These are phyloP conservation scores for Apiotrichum brassicae DNA, from an alignment of 1,284 basidiomycete species.

Conservation along the genomic window DNA sequence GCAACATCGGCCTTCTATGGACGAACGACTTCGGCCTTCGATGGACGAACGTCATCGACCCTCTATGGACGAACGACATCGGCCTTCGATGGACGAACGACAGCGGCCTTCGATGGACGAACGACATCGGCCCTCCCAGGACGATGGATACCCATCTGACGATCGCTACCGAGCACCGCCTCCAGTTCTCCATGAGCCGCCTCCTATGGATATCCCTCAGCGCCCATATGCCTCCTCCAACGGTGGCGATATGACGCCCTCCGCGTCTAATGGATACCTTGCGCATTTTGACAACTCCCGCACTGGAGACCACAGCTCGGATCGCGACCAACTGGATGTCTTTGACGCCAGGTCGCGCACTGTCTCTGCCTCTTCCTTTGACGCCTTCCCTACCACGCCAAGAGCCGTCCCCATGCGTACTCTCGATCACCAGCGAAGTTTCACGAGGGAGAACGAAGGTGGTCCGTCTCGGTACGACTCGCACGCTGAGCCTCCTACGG, in stretches of 20 bases:
- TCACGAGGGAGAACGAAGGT: not conserved
- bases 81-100: too few relatives aligned
- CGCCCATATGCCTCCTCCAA: not conserved
- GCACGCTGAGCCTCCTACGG: not conserved
- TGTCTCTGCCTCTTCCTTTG: not conserved
- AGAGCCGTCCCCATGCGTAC: not conserved
- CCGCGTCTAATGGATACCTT: not conserved
- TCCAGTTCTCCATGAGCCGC: not conserved
- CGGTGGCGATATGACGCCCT: not conserved
- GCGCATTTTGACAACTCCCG: not conserved
- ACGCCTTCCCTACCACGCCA: not conserved
- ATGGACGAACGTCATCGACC: too few relatives aligned
- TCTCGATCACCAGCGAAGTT: not conserved
- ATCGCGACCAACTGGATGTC: not conserved
- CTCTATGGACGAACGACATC: too few relatives aligned
- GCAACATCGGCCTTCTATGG: too few relatives aligned
- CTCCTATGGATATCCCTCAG: not conserved
- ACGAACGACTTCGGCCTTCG: too few relatives aligned
- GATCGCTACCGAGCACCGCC: too few relatives aligned
- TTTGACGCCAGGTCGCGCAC: not conserved
- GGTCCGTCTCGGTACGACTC: too few relatives aligned
- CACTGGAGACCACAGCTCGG: not conserved
- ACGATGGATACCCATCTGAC: too few relatives aligned
- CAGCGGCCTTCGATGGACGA: too few relatives aligned
- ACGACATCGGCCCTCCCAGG: too few relatives aligned